phyloP scores from a whole-genome alignment of 352 stramenopile species.

The Pseudoperonospora humuli region DNA sequence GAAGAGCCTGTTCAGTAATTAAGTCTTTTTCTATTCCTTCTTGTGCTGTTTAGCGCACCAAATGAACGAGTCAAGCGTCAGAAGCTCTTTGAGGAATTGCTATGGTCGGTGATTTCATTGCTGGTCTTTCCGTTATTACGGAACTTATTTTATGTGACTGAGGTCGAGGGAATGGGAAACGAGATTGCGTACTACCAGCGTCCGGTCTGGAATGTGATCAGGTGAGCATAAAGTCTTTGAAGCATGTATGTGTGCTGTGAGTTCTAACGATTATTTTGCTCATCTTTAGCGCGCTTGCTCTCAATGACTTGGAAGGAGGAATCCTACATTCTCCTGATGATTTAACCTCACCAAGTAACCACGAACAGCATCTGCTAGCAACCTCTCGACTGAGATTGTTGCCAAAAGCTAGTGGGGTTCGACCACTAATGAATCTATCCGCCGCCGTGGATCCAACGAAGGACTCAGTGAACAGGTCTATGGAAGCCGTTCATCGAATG shows the following conservation, averaged over 20 bases:
- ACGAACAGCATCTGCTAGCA: slow-evolving; percentile 21
- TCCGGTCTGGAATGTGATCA: slow-evolving; percentile 57
- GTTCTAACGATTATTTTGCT: background rate
- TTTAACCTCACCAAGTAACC: background rate
- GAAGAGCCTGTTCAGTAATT: background rate
- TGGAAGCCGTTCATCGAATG: slow-evolving; percentile 53
- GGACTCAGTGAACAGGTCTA: slow-evolving; percentile 47
- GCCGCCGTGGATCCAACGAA: slow-evolving; percentile 16
- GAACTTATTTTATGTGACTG: slow-evolving; percentile 70
- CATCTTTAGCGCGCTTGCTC: slow-evolving; percentile 30
- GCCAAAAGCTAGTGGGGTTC: slow-evolving; percentile 56
- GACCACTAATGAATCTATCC: slow-evolving; percentile 76
- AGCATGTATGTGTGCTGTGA: background rate
- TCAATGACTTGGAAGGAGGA: slow-evolving; percentile 38
- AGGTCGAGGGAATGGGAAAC: slow-evolving; percentile 56
- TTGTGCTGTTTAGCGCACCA: slow-evolving; percentile 29
- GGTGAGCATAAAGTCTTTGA: slow-evolving; percentile 4
- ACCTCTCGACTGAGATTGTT: slow-evolving; percentile 53
- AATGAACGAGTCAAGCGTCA: slow-evolving; percentile 46
- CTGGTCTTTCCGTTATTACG: slow-evolving; percentile 56
- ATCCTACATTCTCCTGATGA: slow-evolving; percentile 29
- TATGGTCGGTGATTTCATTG: slow-evolving; percentile 33
- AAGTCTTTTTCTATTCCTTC: background rate
- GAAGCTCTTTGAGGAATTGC: slow-evolving; percentile 30
- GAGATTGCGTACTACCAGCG: slow-evolving; percentile 64